Evolutionary conservation across 2,329 filamentous ascomycete species (phyloP).

Genomic region (Monosporascus ibericus): DNA sequence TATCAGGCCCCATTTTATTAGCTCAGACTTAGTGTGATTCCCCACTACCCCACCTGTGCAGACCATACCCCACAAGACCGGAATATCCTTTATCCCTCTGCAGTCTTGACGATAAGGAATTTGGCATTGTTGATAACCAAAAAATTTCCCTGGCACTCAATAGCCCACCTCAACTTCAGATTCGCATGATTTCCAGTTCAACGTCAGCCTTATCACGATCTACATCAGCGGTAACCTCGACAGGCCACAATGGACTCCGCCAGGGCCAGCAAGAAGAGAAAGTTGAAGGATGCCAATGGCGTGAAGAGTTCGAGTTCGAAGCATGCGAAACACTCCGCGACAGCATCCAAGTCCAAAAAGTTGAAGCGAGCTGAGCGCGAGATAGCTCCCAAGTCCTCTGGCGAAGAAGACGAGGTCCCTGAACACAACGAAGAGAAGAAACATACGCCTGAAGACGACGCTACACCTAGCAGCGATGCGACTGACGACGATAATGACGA

Average conservation of each 20-base stretch:
- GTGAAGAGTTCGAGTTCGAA: slow-evolving; percentile 22
- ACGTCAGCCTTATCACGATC: neutral
- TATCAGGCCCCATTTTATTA: too few relatives aligned
- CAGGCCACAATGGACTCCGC: slow-evolving; percentile 20
- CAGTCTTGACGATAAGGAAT: neutral
- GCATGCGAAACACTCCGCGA: slow-evolving; percentile 17
- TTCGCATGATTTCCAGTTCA: neutral
- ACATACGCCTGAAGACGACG: slow-evolving; percentile 9
- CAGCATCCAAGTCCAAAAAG: slow-evolving; percentile 36
- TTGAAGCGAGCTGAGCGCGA: slow-evolving; percentile 28
- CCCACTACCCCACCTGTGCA: too few relatives aligned
- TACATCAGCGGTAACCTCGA: neutral
- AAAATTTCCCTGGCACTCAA: neutral
- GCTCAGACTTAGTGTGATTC: too few relatives aligned
- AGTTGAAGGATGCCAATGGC: slow-evolving; percentile 27
- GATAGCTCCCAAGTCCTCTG: slow-evolving; percentile 10
- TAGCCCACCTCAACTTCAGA: neutral
- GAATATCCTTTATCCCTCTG: neutral
- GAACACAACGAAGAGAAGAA: slow-evolving; percentile 9
- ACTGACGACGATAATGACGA: slow-evolving; percentile 15
- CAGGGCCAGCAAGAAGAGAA: slow-evolving; percentile 37
- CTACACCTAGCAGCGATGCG: slow-evolving; percentile 7
- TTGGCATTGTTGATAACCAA: neutral
- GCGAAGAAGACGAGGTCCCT: slow-evolving; percentile 10
- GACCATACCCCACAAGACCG: neutral